These are phyloP conservation scores for Malassezia pachydermatis DNA, from an alignment of 1,284 basidiomycete genomes.

Conservation along the genomic window DNA sequence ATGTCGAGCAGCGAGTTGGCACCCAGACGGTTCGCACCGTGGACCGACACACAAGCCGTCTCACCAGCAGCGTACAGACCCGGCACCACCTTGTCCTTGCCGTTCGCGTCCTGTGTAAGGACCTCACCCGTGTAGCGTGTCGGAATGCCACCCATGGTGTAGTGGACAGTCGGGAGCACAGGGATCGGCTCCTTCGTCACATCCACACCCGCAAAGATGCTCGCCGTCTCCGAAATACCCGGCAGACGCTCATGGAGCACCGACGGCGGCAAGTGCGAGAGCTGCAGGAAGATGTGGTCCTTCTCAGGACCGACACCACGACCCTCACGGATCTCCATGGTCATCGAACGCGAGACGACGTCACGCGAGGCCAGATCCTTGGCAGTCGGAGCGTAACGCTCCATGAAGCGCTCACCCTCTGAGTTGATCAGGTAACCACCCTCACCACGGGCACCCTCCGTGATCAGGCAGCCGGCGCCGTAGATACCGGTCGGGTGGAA, in stretches of 20 bases:
- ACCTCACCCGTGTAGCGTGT: slow-evolving; percentile 98
- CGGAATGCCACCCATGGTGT: slow-evolving; percentile 89
- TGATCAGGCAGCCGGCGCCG: slow-evolving; percentile 96
- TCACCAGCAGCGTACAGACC: slow-evolving; percentile 98
- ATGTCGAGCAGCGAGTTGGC: slow-evolving; percentile 98
- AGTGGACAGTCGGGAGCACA: slow-evolving; percentile 53
- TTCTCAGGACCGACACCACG: slow-evolving; percentile 98
- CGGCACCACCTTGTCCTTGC: slow-evolving; percentile 87
- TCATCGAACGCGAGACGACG: slow-evolving; percentile 98
- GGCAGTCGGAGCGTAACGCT: slow-evolving; percentile 92
- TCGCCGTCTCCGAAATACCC: slow-evolving; percentile 98
- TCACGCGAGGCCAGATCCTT: slow-evolving; percentile 99
- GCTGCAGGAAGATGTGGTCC: slow-evolving; percentile 93
- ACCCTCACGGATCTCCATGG: slow-evolving; percentile 94
- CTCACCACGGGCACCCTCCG: slow-evolving; percentile 97
- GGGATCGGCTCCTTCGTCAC: slow-evolving; percentile 87
- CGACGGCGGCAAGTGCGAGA: slow-evolving; percentile 91
- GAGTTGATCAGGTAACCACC: slow-evolving; percentile 98
- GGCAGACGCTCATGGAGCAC: slow-evolving; percentile 94
- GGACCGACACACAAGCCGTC: slow-evolving; percentile 96
- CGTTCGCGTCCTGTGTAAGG: slow-evolving; percentile 55
- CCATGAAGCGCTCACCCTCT: slow-evolving; percentile 99
- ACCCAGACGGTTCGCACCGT: slow-evolving; percentile 97
- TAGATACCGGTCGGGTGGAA: slow-evolving; percentile 99
- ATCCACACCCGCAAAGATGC: slow-evolving; percentile 97